Conservation (phyloP, 352 stramenopile genomes). For the Phytophthora kernoviae region DNA sequence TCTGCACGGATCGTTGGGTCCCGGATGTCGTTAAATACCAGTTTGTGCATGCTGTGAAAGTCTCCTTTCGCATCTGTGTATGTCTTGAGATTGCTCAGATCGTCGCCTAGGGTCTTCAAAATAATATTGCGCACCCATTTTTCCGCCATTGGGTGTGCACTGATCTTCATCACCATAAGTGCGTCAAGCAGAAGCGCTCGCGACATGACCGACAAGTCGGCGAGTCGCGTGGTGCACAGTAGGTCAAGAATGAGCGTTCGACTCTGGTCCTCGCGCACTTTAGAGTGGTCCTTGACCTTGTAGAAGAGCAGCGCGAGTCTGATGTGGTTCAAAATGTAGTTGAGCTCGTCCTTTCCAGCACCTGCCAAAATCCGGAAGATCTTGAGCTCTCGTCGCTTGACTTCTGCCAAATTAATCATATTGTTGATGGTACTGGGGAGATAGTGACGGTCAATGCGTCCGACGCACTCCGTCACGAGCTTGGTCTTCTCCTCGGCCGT, state of each 20-base stretch:
- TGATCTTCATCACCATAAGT: constrained; percentile 98
- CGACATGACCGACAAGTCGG: constrained; percentile 92
- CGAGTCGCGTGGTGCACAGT: constrained; percentile 92
- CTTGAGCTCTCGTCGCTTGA: constrained; percentile 91
- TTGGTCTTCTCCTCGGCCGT: constrained; percentile 81
- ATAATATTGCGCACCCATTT: constrained; percentile 98
- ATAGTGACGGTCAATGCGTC: constrained; percentile 81
- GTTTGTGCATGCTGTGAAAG: constrained; percentile 97
- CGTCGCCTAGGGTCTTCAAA: constrained; percentile 94
- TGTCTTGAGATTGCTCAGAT: constrained; percentile 96
- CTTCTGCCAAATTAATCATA: constrained; percentile 82
- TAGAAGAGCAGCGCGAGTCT: constrained; percentile 97
- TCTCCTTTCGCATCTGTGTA: constrained; percentile 97
- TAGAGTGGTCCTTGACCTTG: constrained; percentile 96
- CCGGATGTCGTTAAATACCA: constrained; percentile 97
- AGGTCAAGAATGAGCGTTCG: constrained; percentile 95
- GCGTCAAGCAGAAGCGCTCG: constrained; percentile 94
- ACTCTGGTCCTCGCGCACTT: constrained; percentile 73
- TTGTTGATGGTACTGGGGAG: constrained; percentile 90
- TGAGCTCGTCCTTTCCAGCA: constrained; percentile 95
- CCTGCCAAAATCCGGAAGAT: constrained; percentile 96
- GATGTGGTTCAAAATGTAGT: constrained; percentile 96
- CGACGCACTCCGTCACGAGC: constrained; percentile 76
- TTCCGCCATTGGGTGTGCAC: constrained; percentile 93
- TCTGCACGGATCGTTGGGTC: constrained; percentile 86